A percentile compares a stretch with the other conserved stretches of the same genome.
phyloP scores from a whole-genome alignment of 352 stramenopile genomes.

The Phytophthora pisi region DNA sequence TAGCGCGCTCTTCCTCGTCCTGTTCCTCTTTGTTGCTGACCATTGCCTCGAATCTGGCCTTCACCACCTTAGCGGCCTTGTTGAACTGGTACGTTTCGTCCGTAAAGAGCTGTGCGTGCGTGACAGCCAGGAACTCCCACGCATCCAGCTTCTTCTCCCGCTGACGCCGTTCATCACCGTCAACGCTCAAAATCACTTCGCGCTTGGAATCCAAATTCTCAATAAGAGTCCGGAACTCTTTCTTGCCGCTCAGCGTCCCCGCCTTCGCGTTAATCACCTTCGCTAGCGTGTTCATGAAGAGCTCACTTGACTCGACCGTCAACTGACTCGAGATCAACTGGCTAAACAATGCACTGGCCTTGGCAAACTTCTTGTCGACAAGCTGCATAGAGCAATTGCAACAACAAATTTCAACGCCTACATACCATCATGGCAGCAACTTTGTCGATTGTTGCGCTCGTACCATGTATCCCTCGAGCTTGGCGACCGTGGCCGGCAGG shows the following conservation, averaged over 20 bases:
- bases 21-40: conserved; percentile 14
- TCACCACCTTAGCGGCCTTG: conserved; percentile 67
- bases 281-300: conserved; percentile 57
- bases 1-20: conserved; percentile 8
- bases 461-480: conserved; percentile 73
- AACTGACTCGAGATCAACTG: conserved; percentile 56
- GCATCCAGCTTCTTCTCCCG: conserved; percentile 33
- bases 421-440: neutral
- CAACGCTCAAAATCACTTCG: conserved; percentile 28
- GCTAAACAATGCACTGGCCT: conserved; percentile 63
- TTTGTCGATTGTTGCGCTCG: neutral
- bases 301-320: conserved; percentile 32
- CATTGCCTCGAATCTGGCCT: conserved; percentile 53
- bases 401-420: neutral
- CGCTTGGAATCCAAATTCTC: conserved; percentile 46
- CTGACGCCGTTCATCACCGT: conserved; percentile 3
- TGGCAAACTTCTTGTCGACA: conserved; percentile 79
- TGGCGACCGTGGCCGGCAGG: conserved; percentile 46
- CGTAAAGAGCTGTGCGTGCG: conserved; percentile 72
- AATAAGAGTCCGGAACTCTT: conserved; percentile 60
- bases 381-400: conserved; percentile 35
- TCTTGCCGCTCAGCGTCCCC: conserved; percentile 49
- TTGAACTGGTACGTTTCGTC: conserved; percentile 86
- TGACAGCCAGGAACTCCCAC: conserved; percentile 67
- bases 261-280: conserved; percentile 55